Percentiles rank a stretch among this genome's conserved stretches.
phyloP scores from a whole-genome alignment of 306 rosid species.

The Casuarina glauca region DNA sequence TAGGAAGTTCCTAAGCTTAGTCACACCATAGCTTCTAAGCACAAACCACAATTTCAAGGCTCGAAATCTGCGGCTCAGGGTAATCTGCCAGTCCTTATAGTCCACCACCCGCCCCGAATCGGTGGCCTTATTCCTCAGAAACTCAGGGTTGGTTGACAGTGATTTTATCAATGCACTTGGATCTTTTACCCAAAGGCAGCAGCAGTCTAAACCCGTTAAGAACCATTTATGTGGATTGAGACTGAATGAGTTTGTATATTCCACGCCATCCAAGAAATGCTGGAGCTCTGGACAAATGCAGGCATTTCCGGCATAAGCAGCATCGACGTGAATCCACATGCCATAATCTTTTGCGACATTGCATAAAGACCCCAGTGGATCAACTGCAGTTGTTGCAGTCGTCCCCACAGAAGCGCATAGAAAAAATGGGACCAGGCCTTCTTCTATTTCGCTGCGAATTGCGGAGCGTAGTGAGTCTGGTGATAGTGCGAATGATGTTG shows the following conservation, averaged over 20 bases:
- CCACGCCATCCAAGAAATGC: slow-evolving; percentile 36
- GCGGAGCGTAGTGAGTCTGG: slow-evolving; percentile 7
- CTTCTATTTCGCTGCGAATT: slow-evolving; percentile 19
- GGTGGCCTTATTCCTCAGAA: slow-evolving; percentile 7
- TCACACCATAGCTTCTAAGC: slow-evolving; percentile 27
- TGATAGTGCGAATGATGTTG: slow-evolving; percentile 23
- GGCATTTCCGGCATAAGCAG: slow-evolving; percentile 41
- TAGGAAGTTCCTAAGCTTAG: slow-evolving; percentile 16
- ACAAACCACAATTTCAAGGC: slow-evolving; percentile 30
- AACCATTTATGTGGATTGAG: slow-evolving; percentile 50
- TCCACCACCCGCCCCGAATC: slow-evolving; percentile 30
- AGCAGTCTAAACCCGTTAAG: slow-evolving; percentile 38
- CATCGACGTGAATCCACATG: slow-evolving; percentile 53
- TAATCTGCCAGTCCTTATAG: slow-evolving; percentile 39
- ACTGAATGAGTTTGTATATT: slow-evolving; percentile 37
- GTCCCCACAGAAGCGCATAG: slow-evolving; percentile 41
- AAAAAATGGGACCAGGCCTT: slow-evolving; percentile 34
- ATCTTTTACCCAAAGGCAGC: slow-evolving; percentile 42
- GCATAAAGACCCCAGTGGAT: slow-evolving; percentile 32
- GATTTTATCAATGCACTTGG: slow-evolving; percentile 14
- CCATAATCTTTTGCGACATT: slow-evolving; percentile 31
- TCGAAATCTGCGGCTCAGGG: slow-evolving; percentile 21
- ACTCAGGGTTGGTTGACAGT: slow-evolving; percentile 24
- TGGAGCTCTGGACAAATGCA: slow-evolving; percentile 49
- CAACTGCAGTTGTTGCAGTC: slow-evolving; percentile 36